Conservation (phyloP, 208 protist genomes). For the Leishmania martiniquensis region DNA sequence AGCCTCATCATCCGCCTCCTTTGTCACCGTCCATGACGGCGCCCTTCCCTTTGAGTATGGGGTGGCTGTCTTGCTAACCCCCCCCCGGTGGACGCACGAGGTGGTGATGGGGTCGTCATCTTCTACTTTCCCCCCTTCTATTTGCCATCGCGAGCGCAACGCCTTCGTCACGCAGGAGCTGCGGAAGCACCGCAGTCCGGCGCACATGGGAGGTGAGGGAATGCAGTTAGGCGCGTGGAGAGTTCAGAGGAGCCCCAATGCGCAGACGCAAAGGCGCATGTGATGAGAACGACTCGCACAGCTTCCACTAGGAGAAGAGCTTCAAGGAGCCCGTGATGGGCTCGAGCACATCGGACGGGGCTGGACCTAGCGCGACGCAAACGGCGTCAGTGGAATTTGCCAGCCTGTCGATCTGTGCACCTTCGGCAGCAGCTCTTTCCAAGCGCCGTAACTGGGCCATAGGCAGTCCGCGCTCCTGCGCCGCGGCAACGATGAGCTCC, state of each 20-base stretch:
- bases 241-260: not conserved
- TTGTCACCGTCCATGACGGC: too few relatives aligned
- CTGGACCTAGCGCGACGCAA: conserved; percentile 67
- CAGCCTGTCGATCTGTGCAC: not conserved
- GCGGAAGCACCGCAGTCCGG: not conserved
- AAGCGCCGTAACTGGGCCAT: conserved; percentile 17
- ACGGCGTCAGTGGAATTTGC: conserved; percentile 7
- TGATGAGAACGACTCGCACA: not conserved
- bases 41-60: too few relatives aligned
- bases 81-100: too few relatives aligned
- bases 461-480: conserved; percentile 35
- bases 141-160: too few relatives aligned
- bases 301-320: conserved; percentile 54
- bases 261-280: not conserved
- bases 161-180: not conserved
- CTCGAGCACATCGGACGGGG: conserved; percentile 47
- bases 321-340: conserved; percentile 76
- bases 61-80: too few relatives aligned
- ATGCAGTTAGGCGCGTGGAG: not conserved
- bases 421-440: not conserved
- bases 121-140: too few relatives aligned
- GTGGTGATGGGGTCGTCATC: too few relatives aligned
- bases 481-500: conserved; percentile 20
- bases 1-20: too few relatives aligned
- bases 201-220: not conserved